These are phyloP conservation scores for Tinospora cordifolia DNA, from an alignment of 164 flowering plant genomes.

Conservation along the genomic window DNA sequence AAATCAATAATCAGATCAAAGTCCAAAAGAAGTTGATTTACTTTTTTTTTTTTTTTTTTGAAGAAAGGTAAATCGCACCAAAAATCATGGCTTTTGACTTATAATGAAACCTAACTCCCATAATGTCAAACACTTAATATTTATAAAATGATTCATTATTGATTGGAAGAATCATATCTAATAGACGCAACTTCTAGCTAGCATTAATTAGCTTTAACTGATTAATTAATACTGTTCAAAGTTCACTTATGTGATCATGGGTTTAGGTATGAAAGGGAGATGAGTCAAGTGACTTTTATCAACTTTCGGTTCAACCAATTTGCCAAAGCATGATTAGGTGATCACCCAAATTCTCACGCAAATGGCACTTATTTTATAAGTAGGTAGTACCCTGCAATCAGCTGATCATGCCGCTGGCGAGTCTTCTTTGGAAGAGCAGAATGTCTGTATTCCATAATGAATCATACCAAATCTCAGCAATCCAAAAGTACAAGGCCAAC, in stretches of 20 bases:
- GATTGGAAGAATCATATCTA: neutral
- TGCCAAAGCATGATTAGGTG: neutral
- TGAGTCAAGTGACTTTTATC: neutral
- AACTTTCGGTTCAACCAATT: neutral
- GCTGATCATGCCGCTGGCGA: neutral
- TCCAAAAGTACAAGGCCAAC: neutral
- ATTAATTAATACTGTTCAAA: no score
- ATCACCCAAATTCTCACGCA: neutral
- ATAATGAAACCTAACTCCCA: neutral
- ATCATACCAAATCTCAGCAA: slow-evolving; percentile 6
- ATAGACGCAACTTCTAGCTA: neutral
- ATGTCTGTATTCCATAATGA: slow-evolving; percentile 11
- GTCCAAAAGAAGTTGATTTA: neutral
- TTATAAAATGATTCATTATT: neutral
- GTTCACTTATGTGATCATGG: neutral
- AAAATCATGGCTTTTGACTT: neutral
- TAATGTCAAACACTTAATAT: neutral
- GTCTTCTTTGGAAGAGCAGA: neutral
- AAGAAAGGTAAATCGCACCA: neutral
- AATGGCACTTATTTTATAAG: no score
- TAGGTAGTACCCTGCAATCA: neutral
- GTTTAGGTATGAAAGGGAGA: neutral
- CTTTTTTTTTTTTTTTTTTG: no score
- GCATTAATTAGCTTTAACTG: no score
- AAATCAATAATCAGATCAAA: neutral